Conservation (phyloP, 441 rosid species). For the Pelargonium fulgidum region DNA sequence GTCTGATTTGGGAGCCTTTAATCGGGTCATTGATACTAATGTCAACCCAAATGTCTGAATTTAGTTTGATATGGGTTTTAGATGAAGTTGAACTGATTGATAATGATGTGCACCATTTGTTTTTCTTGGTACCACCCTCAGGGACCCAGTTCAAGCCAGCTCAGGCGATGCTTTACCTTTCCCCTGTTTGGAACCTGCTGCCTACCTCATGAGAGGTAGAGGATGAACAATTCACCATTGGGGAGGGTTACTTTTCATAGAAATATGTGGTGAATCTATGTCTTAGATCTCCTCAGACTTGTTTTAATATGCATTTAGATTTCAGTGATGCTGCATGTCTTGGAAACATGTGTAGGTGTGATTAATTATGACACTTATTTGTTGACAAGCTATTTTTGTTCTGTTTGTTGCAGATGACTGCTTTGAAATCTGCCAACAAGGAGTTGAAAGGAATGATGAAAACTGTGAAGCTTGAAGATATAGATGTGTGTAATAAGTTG, state of each 20-base stretch:
- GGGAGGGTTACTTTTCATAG: slow-evolving; percentile 25
- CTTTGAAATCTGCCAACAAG: slow-evolving; percentile 80
- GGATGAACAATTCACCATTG: slow-evolving; percentile 21
- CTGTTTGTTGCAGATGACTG: slow-evolving; percentile 63
- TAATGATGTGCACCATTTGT: slow-evolving; percentile 13
- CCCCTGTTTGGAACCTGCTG: slow-evolving; percentile 34
- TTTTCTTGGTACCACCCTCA: slow-evolving; percentile 30
- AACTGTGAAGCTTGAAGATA: slow-evolving; percentile 84
- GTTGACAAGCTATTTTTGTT: slow-evolving; percentile 8
- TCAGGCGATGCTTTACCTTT: slow-evolving; percentile 31
- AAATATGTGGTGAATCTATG: slow-evolving; percentile 15
- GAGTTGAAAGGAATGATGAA: slow-evolving; percentile 96
- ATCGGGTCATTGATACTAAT: neutral
- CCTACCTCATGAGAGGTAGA: slow-evolving; percentile 48
- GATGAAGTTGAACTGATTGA: neutral
- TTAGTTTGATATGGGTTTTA: neutral
- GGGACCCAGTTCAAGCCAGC: slow-evolving; percentile 34
- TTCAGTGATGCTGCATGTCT: neutral
- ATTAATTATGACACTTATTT: neutral
- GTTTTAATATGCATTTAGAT: neutral
- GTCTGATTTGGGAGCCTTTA: neutral
- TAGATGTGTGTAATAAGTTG: slow-evolving; percentile 47
- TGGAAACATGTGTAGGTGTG: neutral
- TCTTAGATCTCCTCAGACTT: slow-evolving; percentile 9
- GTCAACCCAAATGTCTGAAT: neutral